Conservation (phyloP, 768 basidiomycete genomes). For the Tylopilus plumbeoviolaceoides region DNA sequence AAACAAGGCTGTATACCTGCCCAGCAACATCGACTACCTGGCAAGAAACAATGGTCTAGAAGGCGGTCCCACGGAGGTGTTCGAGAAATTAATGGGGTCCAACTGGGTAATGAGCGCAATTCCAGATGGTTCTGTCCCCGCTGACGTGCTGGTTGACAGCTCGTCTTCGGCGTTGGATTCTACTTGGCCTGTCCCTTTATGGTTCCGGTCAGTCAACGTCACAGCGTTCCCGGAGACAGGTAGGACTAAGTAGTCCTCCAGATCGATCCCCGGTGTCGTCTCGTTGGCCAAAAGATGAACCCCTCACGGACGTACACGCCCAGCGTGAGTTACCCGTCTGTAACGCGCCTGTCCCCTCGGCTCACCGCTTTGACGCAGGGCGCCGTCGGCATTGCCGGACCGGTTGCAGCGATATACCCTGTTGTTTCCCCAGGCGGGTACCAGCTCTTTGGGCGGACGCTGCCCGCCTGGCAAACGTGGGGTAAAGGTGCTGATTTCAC, state of each 20-base stretch:
- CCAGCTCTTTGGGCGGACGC: conserved; percentile 57
- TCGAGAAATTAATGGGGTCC: too few relatives aligned
- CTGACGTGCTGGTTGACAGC: conserved; percentile 32
- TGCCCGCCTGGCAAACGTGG: conserved; percentile 66
- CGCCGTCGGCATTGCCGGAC: conserved; percentile 66
- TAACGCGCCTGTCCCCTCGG: background rate
- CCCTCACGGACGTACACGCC: conserved; percentile 66
- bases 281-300: conserved; percentile 73
- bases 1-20: too few relatives aligned
- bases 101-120: too few relatives aligned
- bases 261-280: conserved; percentile 55
- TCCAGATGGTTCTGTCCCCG: background rate
- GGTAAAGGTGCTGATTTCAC: conserved; percentile 46
- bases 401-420: conserved; percentile 63
- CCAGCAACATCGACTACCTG: too few relatives aligned
- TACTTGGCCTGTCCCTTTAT: conserved; percentile 63
- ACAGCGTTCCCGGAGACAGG: too few relatives aligned
- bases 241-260: conserved; percentile 12
- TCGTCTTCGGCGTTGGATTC: conserved; percentile 61
- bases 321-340: conserved; percentile 33
- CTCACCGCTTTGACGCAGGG: conserved; percentile 36
- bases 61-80: too few relatives aligned
- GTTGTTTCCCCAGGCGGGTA: conserved; percentile 65
- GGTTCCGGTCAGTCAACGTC: conserved; percentile 42
- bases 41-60: too few relatives aligned